Evolutionary conservation across 257 asterid genomes (phyloP).

Genomic region (Gentiana macrophylla): DNA sequence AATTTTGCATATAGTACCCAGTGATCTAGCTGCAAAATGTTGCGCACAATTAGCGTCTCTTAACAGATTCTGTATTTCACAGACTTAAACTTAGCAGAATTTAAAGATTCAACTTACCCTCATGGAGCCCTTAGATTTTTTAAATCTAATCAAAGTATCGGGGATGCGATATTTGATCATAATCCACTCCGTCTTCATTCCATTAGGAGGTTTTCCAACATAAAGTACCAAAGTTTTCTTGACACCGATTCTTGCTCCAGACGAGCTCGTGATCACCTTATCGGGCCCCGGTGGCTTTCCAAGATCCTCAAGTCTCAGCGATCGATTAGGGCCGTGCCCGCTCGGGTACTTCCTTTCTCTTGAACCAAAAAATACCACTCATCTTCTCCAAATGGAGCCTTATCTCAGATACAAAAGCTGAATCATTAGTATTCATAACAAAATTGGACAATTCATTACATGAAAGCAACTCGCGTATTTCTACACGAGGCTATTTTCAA

Average conservation of each 20-base stretch:
- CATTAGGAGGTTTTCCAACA: slow-evolving; percentile 43
- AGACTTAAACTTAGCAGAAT: too few species aligned
- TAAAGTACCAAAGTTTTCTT: slow-evolving; percentile 52
- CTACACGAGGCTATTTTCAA: too few species aligned
- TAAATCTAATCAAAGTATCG: slow-evolving; percentile 22
- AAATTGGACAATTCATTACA: neutral
- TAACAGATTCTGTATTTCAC: too few species aligned
- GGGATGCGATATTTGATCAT: slow-evolving; percentile 59
- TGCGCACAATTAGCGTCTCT: too few species aligned
- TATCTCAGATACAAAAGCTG: slow-evolving; percentile 20
- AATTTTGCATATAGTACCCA: too few species aligned
- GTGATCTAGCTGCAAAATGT: too few species aligned
- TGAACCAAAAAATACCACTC: slow-evolving; percentile 63
- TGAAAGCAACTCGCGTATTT: too few species aligned
- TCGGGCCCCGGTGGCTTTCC: slow-evolving; percentile 65
- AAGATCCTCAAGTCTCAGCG: slow-evolving; percentile 39
- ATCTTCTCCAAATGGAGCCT: slow-evolving; percentile 39
- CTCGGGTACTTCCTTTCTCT: slow-evolving; percentile 57
- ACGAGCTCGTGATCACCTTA: slow-evolving; percentile 29
- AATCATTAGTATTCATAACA: neutral
- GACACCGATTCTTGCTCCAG: slow-evolving; percentile 46
- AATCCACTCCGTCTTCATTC: slow-evolving; percentile 44
- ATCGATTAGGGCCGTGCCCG: slow-evolving; percentile 54
- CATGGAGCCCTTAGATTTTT: slow-evolving; percentile 45
- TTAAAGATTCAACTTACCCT: slow-evolving; percentile 28